phyloP scores from a whole-genome alignment of 257 asterid genomes.

The Sherardia arvensis region DNA sequence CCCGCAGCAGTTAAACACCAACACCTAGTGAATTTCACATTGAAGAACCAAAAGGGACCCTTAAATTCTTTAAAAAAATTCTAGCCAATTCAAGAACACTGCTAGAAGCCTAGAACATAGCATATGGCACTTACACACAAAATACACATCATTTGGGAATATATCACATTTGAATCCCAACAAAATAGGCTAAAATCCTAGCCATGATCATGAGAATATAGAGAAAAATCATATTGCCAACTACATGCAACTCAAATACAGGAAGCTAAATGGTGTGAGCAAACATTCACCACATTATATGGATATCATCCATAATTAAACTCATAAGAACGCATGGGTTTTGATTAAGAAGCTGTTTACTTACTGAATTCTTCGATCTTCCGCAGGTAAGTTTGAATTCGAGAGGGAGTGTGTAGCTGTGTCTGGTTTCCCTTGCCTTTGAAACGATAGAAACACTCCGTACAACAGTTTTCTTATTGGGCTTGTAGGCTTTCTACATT shows the following conservation, averaged over 20 bases:
- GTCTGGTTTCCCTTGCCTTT: not conserved
- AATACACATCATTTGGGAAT: not conserved
- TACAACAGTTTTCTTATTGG: not conserved
- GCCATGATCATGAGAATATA: not conserved
- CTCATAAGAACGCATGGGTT: not conserved
- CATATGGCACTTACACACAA: not conserved
- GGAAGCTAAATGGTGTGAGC: not conserved
- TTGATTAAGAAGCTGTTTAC: not conserved
- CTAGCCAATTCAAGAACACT: not conserved
- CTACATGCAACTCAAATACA: not conserved
- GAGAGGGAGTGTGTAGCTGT: not conserved
- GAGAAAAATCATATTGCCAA: conserved; percentile 1
- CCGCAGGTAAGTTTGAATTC: not conserved
- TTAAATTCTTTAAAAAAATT: not conserved
- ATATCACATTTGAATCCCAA: not conserved
- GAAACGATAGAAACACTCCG: not conserved
- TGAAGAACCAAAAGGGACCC: not conserved
- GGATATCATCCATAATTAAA: not conserved
- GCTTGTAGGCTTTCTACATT: not conserved
- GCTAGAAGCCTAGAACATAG: not conserved
- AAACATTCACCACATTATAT: not conserved
- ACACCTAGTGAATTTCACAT: not conserved
- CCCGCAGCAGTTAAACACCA: not conserved
- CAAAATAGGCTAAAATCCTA: not conserved
- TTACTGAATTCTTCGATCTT: not conserved